A percentile compares a stretch with the other conserved stretches of the same genome.
Conservation (phyloP, 2,329 filamentous ascomycete species). For the Cladobotryum protrusum region DNA sequence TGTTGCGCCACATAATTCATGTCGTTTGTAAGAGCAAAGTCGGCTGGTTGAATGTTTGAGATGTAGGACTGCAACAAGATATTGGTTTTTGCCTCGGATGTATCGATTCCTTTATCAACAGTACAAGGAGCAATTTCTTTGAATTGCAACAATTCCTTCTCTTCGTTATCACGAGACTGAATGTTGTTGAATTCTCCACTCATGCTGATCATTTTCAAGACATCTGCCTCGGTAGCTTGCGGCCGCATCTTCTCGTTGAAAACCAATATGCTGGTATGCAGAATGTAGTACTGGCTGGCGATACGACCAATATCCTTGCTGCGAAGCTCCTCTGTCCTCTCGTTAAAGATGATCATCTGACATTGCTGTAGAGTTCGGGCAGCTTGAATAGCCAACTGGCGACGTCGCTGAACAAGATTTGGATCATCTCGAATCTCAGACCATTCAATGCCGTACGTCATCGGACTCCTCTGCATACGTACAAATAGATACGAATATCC, state of each 20-base stretch:
- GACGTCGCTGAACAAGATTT: slow-evolving; percentile 74
- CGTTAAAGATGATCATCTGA: slow-evolving; percentile 99
- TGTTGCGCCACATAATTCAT: slow-evolving; percentile 95
- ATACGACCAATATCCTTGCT: slow-evolving; percentile 95
- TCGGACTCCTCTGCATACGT: slow-evolving; percentile 86
- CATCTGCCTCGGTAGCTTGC: slow-evolving; percentile 79
- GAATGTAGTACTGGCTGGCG: slow-evolving; percentile 93
- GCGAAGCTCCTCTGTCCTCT: slow-evolving; percentile 83
- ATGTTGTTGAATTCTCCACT: slow-evolving; percentile 98
- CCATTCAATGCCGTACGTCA: slow-evolving; percentile 94
- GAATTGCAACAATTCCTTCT: slow-evolving; percentile 74
- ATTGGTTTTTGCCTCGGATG: slow-evolving; percentile 86
- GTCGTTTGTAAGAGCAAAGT: slow-evolving; percentile 90
- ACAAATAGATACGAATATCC: slow-evolving; percentile 98
- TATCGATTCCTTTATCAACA: slow-evolving; percentile 64
- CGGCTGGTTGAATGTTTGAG: slow-evolving; percentile 77
- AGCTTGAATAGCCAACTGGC: slow-evolving; percentile 81
- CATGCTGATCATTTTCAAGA: slow-evolving; percentile 94
- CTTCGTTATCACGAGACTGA: slow-evolving; percentile 83
- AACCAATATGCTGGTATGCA: slow-evolving; percentile 88
- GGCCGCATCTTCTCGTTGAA: slow-evolving; percentile 95
- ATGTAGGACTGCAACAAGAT: slow-evolving; percentile 93
- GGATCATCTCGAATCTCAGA: slow-evolving; percentile 84
- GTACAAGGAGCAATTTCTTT: slow-evolving; percentile 68
- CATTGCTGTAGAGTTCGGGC: slow-evolving; percentile 81